phyloP scores from a whole-genome alignment of 163 green algal genomes.

The Volvox carteri region DNA sequence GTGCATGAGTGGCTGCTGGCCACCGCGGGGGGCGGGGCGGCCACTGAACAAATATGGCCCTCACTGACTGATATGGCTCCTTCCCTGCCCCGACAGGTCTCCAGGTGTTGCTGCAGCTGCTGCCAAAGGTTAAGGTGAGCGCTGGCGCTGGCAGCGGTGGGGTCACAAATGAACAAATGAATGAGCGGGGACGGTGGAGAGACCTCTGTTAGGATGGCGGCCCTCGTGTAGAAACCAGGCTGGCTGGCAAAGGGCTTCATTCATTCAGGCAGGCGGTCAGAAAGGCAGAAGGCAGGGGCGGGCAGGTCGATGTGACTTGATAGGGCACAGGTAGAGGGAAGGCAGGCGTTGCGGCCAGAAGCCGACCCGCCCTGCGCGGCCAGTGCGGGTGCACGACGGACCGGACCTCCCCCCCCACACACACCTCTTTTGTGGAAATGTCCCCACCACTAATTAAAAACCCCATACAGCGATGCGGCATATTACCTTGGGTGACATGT shows the following conservation, averaged over 20 bases:
- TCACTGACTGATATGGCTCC: too few species aligned
- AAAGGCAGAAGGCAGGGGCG: not conserved
- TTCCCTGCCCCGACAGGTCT: conserved; percentile 36
- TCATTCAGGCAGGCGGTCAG: not conserved
- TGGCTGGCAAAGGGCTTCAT: not conserved
- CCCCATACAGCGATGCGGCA: not conserved
- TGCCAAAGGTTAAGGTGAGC: conserved; percentile 20
- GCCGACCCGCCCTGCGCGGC: too few species aligned
- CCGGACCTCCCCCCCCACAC: too few species aligned
- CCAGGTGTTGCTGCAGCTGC: conserved; percentile 9
- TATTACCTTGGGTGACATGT: not conserved
- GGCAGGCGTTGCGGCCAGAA: too few species aligned
- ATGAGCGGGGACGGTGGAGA: too few species aligned
- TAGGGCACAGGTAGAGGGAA: too few species aligned
- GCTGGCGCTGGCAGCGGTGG: not conserved
- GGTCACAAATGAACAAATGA: not conserved
- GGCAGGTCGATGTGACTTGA: not conserved
- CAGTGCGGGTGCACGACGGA: too few species aligned
- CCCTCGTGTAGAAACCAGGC: not conserved
- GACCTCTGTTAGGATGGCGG: not conserved
- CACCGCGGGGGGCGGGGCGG: too few species aligned
- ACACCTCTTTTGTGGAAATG: too few species aligned
- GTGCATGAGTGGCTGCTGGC: not conserved
- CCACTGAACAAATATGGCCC: not conserved
- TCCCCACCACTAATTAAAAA: too few species aligned